A percentile compares a stretch with the other conserved stretches of the same genome.
Evolutionary conservation across 805 yeast genomes (phyloP).

Genomic region (Candida morakotiae): DNA sequence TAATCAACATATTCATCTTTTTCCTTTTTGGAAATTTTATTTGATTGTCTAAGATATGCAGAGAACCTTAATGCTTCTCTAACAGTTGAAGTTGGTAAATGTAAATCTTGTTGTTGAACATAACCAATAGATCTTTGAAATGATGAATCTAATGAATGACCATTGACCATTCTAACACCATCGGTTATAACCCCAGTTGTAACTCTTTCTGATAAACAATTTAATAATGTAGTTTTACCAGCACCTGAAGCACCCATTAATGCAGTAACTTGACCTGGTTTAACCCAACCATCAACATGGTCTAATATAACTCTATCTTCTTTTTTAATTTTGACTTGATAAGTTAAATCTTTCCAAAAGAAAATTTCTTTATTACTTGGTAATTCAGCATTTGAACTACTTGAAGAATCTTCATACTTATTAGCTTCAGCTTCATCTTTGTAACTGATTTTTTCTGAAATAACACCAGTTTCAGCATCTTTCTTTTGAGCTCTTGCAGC

Average conservation of each 20-base stretch:
- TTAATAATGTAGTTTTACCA: constrained; percentile 75
- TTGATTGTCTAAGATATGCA: constrained; percentile 70
- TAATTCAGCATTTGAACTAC: constrained; percentile 5
- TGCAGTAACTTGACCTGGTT: constrained; percentile 79
- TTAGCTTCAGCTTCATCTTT: constrained; percentile 26
- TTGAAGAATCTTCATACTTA: constrained; percentile 11
- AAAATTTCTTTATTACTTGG: constrained; percentile 43
- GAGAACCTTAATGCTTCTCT: constrained; percentile 66
- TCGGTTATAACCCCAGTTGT: constrained; percentile 69
- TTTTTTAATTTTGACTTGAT: constrained; percentile 61
- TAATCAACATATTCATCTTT: constrained; percentile 67
- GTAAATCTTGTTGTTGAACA: constrained; percentile 32
- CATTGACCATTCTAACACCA: constrained; percentile 60
- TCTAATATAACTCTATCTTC: constrained; percentile 38
- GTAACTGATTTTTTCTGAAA: constrained; percentile 23
- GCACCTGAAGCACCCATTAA: constrained; percentile 88
- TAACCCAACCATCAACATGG: constrained; percentile 59
- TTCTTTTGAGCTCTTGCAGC: constrained; percentile 14
- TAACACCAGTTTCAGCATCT: constrained; percentile 15
- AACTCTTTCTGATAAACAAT: constrained; percentile 68
- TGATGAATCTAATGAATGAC: constrained; percentile 56
- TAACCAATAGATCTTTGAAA: constrained; percentile 32
- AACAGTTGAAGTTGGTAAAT: constrained; percentile 27
- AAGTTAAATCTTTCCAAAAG: constrained; percentile 76
- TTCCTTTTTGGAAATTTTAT: constrained; percentile 37